Evolutionary conservation across 371 early-diverging fungal genomes (phyloP), one percentile per base, ranked within the genome.

Genomic region (Apophysomyces elegans): DNA sequence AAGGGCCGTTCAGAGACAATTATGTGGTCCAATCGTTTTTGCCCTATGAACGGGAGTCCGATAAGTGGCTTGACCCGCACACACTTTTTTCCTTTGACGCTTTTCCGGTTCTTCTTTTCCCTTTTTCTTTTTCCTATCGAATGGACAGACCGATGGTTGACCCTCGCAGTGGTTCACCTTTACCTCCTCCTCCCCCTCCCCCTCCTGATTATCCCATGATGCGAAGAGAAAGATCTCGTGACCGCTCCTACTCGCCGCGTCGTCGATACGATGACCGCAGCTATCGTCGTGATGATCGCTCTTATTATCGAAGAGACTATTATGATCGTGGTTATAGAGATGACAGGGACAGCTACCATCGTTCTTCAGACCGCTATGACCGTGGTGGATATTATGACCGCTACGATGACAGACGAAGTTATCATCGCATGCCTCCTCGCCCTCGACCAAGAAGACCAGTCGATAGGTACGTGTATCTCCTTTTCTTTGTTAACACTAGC

Each of bases 371-470:
- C 60, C 74, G 78, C 7, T 77, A 80, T 59, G 81, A 79, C 18
- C 68, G 75, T 44, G 60, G 74, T 59, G 54, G 66, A 14, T 65
- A 71, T 18, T 71, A 74, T 65, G 66, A 76, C 37, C 66, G 76
- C 18, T 61, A 71, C 59, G 70, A 71, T 32, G 69, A 69, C 45
- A 44, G 67, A 43, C 64, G 75, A 63, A 74, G 74, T 58, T 71
- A 68, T 43, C 32, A 64, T 50, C 37, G 65, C 60, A 72, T 81
- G 61, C 87, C 85, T 62, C 83, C 87, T 41, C 79, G 78, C 46
- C 63, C 81, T 32, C 86, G 85, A 74, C 81, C 75, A 21, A 78
- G 79, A 72, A 82, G 86, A 73, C 83, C 87, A 45, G 77, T 87
- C 36, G 84, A 86, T 62, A 76, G 83, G 83, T 81, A 75, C 47